A percentile compares a stretch with the other conserved stretches of the same genome.
Evolutionary conservation across 2,329 filamentous ascomycete genomes (phyloP).

Genomic region (Lojkania enalia): DNA sequence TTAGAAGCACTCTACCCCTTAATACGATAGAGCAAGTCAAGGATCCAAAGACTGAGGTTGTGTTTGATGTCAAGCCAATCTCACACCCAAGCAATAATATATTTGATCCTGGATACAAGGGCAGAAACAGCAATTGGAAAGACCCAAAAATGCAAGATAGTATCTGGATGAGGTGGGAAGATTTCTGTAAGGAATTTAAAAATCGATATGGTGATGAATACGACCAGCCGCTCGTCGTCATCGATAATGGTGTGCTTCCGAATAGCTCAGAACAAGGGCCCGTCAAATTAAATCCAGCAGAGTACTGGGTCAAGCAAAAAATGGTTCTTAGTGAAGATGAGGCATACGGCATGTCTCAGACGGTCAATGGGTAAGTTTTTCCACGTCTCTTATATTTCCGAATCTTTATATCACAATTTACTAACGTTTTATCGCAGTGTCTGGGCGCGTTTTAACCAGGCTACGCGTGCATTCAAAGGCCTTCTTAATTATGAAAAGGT

Average conservation of each 20-base stretch:
- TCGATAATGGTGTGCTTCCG: neutral
- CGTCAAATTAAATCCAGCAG: constrained; percentile 28
- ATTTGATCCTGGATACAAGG: constrained; percentile 56
- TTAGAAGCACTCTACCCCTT: constrained; percentile 64
- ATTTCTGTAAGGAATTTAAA: constrained; percentile 48
- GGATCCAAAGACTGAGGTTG: constrained; percentile 61
- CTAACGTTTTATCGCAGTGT: constrained; percentile 40
- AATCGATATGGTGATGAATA: constrained; percentile 30
- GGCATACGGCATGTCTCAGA: constrained; percentile 56
- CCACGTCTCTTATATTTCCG: neutral
- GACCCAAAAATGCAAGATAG: constrained; percentile 11
- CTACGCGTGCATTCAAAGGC: constrained; percentile 73
- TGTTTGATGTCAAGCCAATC: constrained; percentile 58
- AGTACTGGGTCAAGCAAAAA: constrained; percentile 64
- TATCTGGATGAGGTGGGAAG: constrained; percentile 51
- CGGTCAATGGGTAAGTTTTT: constrained; percentile 56
- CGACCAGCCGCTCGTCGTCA: constrained; percentile 6
- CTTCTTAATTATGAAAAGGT: constrained; percentile 68
- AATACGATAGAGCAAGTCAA: constrained; percentile 45
- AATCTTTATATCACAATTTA: neutral
- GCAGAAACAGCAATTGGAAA: constrained; percentile 24
- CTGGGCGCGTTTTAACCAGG: constrained; percentile 67
- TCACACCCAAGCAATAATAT: constrained; percentile 44
- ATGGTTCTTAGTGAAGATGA: constrained; percentile 65
- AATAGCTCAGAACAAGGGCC: constrained; percentile 21